Evolutionary conservation across 73 alveolate genomes (phyloP), one percentile per base, ranked within the genome.

Genomic region (Paraurostyla sp.): DNA sequence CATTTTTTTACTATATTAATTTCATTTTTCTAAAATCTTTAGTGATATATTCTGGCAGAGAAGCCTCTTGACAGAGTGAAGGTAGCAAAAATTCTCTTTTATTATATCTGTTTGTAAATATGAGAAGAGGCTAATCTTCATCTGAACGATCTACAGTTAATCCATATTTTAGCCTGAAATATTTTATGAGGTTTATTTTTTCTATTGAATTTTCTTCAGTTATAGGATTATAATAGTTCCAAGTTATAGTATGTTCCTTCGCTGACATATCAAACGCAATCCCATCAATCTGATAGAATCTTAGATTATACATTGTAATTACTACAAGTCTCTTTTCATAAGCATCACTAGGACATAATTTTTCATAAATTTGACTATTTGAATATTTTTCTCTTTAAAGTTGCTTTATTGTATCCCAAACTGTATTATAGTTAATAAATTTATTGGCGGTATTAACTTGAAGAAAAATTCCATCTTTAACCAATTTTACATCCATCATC

Each of bases 41-140:
- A 58, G 91, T 87, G 92, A 95, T 54, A 2, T 95, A 96, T 41
- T 96, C 98, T 0, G 97, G 85, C 80, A 95, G 52, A 20, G 98
- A 97, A 0, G 99, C 96, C 97, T 95, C 80, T 27, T 68, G 73
- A 27, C 98, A 96, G 30, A 95, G 75, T 51, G 87, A 97, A 18
- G n/a, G n/a, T n/a, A n/a, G n/a, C n/a, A n/a, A n/a, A n/a, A n/a
- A n/a, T n/a, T n/a, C n/a, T n/a, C n/a, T 98, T 97, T 20, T 91
- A 83, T 46, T 95, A 85, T 58, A 85, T 81, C 38, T 95, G 22
- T 11, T 41, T 38, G 20, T 62, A 9, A 6, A 20, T 36, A 33
- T 71, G 73, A n/a, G n/a, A n/a, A n/a, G n/a, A n/a, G n/a, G 43
- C 86, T 87, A 25, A 59, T 13, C 22, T 27, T 49, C 42, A 80